Evolutionary conservation across 2,329 filamentous ascomycete species (phyloP).

Genomic region (Aspergillus costaricaensis): DNA sequence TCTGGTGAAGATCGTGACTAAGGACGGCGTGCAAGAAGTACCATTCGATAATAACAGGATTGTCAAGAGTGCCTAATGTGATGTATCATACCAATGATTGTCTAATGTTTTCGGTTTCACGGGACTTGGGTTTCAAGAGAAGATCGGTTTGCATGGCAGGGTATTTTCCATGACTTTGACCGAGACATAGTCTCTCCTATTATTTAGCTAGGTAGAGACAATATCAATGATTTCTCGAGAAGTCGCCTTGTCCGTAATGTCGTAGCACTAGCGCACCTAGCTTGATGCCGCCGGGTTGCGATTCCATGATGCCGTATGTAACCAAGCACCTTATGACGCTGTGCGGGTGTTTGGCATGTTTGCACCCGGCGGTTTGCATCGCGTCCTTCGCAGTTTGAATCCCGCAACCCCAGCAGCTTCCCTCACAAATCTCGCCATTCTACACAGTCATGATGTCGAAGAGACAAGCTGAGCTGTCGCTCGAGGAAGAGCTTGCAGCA

Average conservation of each 20-base stretch:
- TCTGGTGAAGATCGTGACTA: conserved; percentile 86
- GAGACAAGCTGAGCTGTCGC: conserved; percentile 47
- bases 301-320: conserved; percentile 2
- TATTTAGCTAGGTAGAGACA: conserved; percentile 18
- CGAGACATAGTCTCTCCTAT: conserved; percentile 16
- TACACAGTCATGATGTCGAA: conserved; percentile 46
- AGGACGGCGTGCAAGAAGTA: conserved; percentile 84
- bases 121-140: conserved; percentile 26
- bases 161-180: conserved; percentile 22
- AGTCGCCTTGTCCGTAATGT: neutral
- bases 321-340: conserved; percentile 13
- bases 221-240: conserved; percentile 18
- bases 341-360: conserved; percentile 31
- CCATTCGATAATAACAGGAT: conserved; percentile 79
- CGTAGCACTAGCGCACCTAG: neutral
- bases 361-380: conserved; percentile 25
- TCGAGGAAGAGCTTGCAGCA: conserved; percentile 37
- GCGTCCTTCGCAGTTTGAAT: conserved; percentile 22
- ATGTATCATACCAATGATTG: conserved; percentile 35
- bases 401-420: conserved; percentile 19
- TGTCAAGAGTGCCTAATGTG: conserved; percentile 48
- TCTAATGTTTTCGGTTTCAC: conserved; percentile 33
- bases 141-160: conserved; percentile 27
- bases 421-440: conserved; percentile 6
- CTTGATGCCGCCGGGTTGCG: neutral